Base-by-base conservation (phyloP, 2,329 filamentous ascomycete genomes). In the Leptosphaerulina australis region DNA sequence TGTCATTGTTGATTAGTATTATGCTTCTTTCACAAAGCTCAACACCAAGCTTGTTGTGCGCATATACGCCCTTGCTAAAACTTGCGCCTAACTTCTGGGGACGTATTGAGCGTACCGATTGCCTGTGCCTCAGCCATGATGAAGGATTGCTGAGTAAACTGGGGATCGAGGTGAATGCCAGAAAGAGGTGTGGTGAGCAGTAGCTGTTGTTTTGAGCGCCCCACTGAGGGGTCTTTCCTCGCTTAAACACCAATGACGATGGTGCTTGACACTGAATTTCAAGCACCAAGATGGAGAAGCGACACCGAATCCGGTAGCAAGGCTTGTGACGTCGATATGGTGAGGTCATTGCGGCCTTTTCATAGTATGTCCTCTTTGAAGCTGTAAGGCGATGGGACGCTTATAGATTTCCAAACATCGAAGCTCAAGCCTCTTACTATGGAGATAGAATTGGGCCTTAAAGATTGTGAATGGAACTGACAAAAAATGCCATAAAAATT, bases 1-100 rank as follows among this genome's bases (percentile, higher is more conserved):
- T 96, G 59, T 60, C 22, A 46, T 43, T 31, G 29, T 44, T 39
- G 43, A 35, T 71, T 62, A 70, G 67, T 61, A 62, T 47, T 50
- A 50, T 59, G 55, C 59, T 62, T 51, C 43, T 39, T 53, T 59
- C 37, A 46, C 55, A 52, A 50, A 50, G 44, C 53, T 39, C 43
- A 33, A 53, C 33, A 38, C 17, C 41, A 45, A 55, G 58, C 51
- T 60, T 5, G 21, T 18, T 37, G 20, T 26, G 38, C 33, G 30
- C 33, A 11, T 10, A 41, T 26, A 43, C 36, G 21, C 46, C 22
- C 30, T 15, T 24, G 26, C 22, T n/a, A 4, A 20, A 50, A 34
- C 34, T 39, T 35, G 36, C 36, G 35, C 33, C 37, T 22, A 24
- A 15, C 10, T 21, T 15, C 10, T 20, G 35, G 28, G 30, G 33